Base-by-base conservation (phyloP, 768 basidiomycete species). In the Russula emetica region DNA sequence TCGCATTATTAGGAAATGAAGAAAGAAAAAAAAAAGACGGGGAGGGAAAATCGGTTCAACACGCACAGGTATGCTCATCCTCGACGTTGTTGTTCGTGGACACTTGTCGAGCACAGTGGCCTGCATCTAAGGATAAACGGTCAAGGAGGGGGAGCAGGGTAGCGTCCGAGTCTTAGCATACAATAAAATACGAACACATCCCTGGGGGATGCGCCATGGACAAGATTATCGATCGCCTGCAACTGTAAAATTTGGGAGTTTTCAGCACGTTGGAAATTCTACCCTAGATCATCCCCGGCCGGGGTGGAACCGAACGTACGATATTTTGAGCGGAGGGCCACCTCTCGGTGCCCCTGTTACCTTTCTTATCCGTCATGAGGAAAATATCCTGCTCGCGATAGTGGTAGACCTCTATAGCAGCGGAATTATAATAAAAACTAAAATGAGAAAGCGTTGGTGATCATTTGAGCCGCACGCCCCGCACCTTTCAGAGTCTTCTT, bases 141-240 rank as follows among this genome's bases (percentile, higher is more conserved):
- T 40, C 18, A 36, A 45, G n/a, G 42, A 53, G n/a, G 22, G 36
- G 32, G 24, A 14, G n/a, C 1, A 52, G 22, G n/a, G 30, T 10
- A 11, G 30, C 5, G 24, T 14, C 16, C 22, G 16, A 24, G 22
- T 47, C 45, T 22, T 47, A 47, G 44, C 66, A 22, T 38, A 70
- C 70, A 71, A n/a, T 57, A 59, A 28, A 70, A 66, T 14, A 71
- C 62, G 14, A 71, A 66, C 2, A 26, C 40, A 45, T 71, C 70
- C 6, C 58, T 56, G 4, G 60, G 55, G 10, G 32, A 60, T 4
- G 66, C 66, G 20, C 28, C 60, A 2, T 58, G 38, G 0, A 71
- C 70, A 34, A 70, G 47, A 20, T 30, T 26, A 10, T 57, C 20
- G 40, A 71, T 62, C 24, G 66, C 63, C 9, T 28, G 40, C 10